Evolutionary conservation across 768 basidiomycete genomes (phyloP).

Genomic region (Cubamyces sp.): DNA sequence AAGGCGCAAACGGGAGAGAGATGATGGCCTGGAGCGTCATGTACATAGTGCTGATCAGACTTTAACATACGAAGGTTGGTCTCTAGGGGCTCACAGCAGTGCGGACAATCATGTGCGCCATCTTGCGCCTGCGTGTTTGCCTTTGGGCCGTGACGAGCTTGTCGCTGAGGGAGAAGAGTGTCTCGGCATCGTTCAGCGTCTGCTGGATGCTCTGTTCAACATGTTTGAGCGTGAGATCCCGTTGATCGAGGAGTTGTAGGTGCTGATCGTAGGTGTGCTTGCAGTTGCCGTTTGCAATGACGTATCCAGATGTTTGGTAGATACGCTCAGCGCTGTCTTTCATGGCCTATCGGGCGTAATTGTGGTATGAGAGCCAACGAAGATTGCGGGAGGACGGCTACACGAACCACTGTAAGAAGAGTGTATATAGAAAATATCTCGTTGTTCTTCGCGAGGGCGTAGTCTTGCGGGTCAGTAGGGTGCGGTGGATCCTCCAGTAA

Average conservation of each 20-base stretch:
- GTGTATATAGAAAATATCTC: neutral
- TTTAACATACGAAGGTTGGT: neutral
- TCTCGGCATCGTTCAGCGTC: neutral
- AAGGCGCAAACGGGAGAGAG: conserved; percentile 4
- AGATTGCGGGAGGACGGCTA: too few relatives aligned
- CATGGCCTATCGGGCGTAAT: neutral
- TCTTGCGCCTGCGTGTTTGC: neutral
- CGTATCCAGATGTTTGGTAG: neutral
- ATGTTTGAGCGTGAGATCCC: neutral
- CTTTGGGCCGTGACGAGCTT: neutral
- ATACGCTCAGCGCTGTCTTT: neutral
- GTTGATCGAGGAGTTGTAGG: neutral
- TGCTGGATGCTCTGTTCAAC: conserved; percentile 1
- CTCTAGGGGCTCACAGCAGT: neutral
- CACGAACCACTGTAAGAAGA: too few relatives aligned
- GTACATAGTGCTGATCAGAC: neutral
- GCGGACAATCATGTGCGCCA: neutral
- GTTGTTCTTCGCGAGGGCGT: neutral
- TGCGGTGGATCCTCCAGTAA: neutral
- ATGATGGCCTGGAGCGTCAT: neutral
- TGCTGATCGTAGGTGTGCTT: neutral
- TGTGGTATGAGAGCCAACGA: neutral
- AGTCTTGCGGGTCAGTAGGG: neutral
- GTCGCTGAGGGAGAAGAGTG: conserved; percentile 1
- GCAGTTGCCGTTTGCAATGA: neutral